Base-by-base conservation (phyloP, 331 rosid genomes). In the Malus hybrid region DNA sequence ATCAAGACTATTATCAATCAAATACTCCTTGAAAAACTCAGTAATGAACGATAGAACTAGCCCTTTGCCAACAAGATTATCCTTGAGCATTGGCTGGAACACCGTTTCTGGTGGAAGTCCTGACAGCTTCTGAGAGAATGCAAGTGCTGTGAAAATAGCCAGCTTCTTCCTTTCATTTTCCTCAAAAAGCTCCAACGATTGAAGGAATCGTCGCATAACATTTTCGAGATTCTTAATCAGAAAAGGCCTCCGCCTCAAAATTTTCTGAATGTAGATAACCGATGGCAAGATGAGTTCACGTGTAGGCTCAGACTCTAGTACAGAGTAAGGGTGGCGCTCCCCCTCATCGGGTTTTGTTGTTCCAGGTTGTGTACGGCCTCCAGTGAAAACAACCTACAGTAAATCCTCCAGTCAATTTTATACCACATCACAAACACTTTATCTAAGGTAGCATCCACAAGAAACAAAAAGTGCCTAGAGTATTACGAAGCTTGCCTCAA, bases 351-450 rank as follows among this genome's bases (percentile, higher is more conserved):
- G 98, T 86, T 95, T 95, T 72, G 96, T 95, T 79, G 99, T 95
- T 90, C 99, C 99, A 77, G 99, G 99, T 75, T 95, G 99, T 33
- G 99, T 95, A 71, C 99, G 99, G 16, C 99, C 96, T 81, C 99
- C 99, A 56, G 91, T 95, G 94, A 95, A 92, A 88, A 84, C 89
- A 84, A 95, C 99, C 99, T 95, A 79, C 71, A 79, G 50, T 74
- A 29, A 69, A 55, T 20, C 61, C 61, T 55, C 60, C 61, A 55
- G 26, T 55, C 61, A 55, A 46, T 46, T 12, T 13, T 13, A 46
- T 46, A 46, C 8, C 46, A 64, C 26, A 32, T 64, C 10, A 18
- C 10, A 4, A 64, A 30, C 7, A 30, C 46, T 8, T 33, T 22
- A 57, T 15, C 34, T 36, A 72, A 57, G n/a, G 42, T 56, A 10